phyloP scores from a whole-genome alignment of 805 yeast genomes.

The Wickerhamomyces alni region DNA sequence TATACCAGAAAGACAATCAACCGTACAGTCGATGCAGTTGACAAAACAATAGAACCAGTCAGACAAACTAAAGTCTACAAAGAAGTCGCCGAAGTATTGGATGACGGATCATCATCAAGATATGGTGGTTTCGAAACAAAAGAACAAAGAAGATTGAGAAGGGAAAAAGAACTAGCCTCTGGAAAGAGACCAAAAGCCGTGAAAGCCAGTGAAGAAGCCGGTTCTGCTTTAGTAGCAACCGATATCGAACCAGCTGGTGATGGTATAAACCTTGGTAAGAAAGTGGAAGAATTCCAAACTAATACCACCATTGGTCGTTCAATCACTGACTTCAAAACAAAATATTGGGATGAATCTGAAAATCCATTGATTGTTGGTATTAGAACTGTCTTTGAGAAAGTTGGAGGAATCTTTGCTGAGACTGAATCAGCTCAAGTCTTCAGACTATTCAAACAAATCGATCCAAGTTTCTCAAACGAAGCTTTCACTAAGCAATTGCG shows the following conservation, averaged over 20 bases:
- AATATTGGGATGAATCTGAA: slow-evolving; percentile 85
- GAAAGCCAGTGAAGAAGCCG: slow-evolving; percentile 75
- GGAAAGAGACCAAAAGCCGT: slow-evolving; percentile 65
- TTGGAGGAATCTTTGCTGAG: slow-evolving; percentile 81
- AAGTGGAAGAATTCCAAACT: slow-evolving; percentile 60
- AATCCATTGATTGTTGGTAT: slow-evolving; percentile 80
- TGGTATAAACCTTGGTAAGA: slow-evolving; percentile 52
- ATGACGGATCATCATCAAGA: slow-evolving; percentile 81
- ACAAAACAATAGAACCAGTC: slow-evolving; percentile 86
- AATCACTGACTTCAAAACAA: slow-evolving; percentile 52
- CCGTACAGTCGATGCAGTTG: slow-evolving; percentile 78
- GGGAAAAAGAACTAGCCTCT: slow-evolving; percentile 53
- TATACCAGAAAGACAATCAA: slow-evolving; percentile 83
- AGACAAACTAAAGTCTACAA: slow-evolving; percentile 85
- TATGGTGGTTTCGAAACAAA: slow-evolving; percentile 91
- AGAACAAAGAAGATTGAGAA: slow-evolving; percentile 70
- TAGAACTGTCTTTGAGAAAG: slow-evolving; percentile 72
- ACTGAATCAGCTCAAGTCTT: slow-evolving; percentile 95
- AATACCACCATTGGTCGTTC: slow-evolving; percentile 65
- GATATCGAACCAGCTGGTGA: slow-evolving; percentile 73
- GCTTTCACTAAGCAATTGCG: slow-evolving; percentile 78
- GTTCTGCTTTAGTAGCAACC: slow-evolving; percentile 76
- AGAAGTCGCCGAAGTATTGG: slow-evolving; percentile 81
- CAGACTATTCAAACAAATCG: slow-evolving; percentile 79
- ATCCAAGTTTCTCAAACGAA: slow-evolving; percentile 79